Conservation (phyloP, 1,139 yeast species). For the Scheffersomyces titani region DNA sequence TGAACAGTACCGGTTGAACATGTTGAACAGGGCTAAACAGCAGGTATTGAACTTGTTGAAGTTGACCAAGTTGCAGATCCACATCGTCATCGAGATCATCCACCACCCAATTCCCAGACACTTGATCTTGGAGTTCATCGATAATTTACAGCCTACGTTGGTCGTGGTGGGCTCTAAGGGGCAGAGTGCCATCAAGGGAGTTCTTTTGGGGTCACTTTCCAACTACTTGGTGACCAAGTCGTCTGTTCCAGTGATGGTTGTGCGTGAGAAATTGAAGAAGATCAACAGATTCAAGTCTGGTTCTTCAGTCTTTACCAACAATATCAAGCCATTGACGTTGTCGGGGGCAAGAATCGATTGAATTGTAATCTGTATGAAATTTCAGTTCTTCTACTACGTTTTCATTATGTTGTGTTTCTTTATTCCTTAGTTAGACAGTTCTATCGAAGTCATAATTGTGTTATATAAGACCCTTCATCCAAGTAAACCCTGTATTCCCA, state of each 20-base stretch:
- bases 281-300: constrained; percentile 58
- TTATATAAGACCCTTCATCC: not conserved
- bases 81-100: constrained; percentile 71
- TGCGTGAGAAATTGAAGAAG: constrained; percentile 78
- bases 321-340: constrained; percentile 50
- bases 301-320: constrained; percentile 48
- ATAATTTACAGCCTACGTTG: constrained; percentile 77
- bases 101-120: constrained; percentile 90
- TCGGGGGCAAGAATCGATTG: constrained; percentile 52
- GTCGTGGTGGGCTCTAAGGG: constrained; percentile 86
- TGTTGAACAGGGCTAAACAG: constrained; percentile 63
- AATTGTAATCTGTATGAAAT: not conserved
- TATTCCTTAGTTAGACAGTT: not conserved
- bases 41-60: constrained; percentile 60
- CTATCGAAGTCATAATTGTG: not conserved
- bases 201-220: constrained; percentile 71
- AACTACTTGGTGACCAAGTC: constrained; percentile 77
- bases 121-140: constrained; percentile 77
- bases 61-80: constrained; percentile 74
- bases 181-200: constrained; percentile 73
- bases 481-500: not conserved
- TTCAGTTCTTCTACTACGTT: not conserved
- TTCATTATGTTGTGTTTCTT: not conserved
- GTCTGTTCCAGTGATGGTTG: constrained; percentile 89
- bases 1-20: constrained; percentile 54